Conservation (phyloP, 2,329 filamentous ascomycete genomes). For the Talaromyces atroroseus region DNA sequence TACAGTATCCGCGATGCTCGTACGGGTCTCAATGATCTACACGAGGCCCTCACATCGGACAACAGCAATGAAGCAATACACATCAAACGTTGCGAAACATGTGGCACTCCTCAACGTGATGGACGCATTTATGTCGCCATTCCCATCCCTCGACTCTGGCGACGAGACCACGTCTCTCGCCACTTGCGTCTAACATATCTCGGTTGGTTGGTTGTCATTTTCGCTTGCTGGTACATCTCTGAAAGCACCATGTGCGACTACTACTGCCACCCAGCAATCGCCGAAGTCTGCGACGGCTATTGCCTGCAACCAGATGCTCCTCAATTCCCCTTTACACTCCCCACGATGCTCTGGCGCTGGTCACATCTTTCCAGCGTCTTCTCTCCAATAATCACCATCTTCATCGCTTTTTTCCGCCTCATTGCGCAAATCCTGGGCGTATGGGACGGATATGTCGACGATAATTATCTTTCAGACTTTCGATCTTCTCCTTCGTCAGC, state of each 20-base stretch:
- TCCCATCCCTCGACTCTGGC: constrained; percentile 34
- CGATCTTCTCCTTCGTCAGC: neutral
- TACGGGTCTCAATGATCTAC: constrained; percentile 34
- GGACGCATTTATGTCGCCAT: constrained; percentile 28
- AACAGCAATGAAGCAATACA: constrained; percentile 8
- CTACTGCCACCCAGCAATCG: constrained; percentile 49
- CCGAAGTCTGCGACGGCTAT: constrained; percentile 45
- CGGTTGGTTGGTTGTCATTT: constrained; percentile 35
- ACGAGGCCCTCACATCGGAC: constrained; percentile 28
- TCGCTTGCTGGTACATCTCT: constrained; percentile 45
- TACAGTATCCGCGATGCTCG: constrained; percentile 38
- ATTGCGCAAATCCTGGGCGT: constrained; percentile 33
- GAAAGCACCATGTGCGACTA: constrained; percentile 46
- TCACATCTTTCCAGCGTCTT: constrained; percentile 30
- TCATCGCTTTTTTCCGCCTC: constrained; percentile 27
- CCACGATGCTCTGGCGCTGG: constrained; percentile 50
- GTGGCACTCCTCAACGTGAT: constrained; percentile 16
- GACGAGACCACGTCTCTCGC: constrained; percentile 22
- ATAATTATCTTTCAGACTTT: constrained; percentile 9
- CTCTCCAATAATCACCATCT: constrained; percentile 26
- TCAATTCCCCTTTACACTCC: constrained; percentile 50
- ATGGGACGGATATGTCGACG: constrained; percentile 40
- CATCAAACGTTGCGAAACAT: constrained; percentile 18
- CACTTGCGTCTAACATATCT: constrained; percentile 32
- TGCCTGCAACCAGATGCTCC: constrained; percentile 50